These are phyloP conservation scores for Corchorus olitorius DNA, from an alignment of 345 rosid genomes.

Conservation along the genomic window DNA sequence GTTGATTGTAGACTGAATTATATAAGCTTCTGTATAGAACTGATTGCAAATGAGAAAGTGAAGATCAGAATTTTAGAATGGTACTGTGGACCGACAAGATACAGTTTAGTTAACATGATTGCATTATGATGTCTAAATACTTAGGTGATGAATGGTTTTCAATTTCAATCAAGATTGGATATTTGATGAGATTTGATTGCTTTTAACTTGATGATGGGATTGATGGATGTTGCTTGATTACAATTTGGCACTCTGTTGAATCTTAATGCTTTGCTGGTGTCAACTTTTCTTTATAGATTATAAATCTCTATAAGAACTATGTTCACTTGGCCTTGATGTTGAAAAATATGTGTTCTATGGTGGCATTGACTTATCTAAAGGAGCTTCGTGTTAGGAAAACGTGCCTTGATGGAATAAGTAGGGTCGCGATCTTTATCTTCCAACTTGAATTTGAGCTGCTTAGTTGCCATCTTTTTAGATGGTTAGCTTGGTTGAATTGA, in stretches of 20 bases:
- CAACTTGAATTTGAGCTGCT: background rate
- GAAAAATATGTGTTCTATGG: background rate
- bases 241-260: background rate
- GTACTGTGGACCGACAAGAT: background rate
- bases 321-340: background rate
- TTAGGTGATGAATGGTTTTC: constrained; percentile 1
- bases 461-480: background rate
- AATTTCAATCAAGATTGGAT: constrained; percentile 2
- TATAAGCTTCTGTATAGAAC: background rate
- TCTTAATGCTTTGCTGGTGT: background rate
- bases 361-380: background rate
- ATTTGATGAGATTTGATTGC: constrained; percentile 6
- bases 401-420: background rate
- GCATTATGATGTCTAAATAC: background rate
- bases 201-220: constrained; percentile 7
- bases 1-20: background rate
- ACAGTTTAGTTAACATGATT: background rate
- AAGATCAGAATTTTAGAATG: background rate
- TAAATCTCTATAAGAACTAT: background rate
- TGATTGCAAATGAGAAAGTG: background rate
- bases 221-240: background rate
- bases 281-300: background rate
- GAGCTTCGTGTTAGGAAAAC: background rate
- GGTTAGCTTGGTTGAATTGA: background rate
- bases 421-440: background rate